Evolutionary conservation across 1,284 basidiomycete species (phyloP).

Genomic region (Vanrija sp.): DNA sequence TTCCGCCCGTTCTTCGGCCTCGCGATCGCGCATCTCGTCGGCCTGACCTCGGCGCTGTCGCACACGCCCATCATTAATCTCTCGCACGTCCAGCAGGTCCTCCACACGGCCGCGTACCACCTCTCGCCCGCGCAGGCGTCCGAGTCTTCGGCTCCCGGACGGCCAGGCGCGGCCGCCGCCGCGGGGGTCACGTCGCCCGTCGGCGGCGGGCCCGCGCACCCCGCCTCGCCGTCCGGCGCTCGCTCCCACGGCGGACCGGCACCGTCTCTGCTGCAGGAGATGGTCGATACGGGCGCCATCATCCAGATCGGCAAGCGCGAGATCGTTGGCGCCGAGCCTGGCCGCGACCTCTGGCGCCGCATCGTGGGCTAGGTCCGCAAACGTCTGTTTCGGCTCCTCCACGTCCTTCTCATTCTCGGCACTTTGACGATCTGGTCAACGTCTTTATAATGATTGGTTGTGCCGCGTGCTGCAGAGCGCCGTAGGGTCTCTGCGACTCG

Average conservation of each 20-base stretch:
- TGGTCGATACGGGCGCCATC: constrained; percentile 16
- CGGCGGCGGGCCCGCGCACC: neutral
- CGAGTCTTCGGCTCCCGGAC: constrained; percentile 4
- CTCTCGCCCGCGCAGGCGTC: constrained; percentile 31
- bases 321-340: constrained; percentile 17
- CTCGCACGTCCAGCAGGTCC: constrained; percentile 29
- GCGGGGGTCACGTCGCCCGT: neutral
- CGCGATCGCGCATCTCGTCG: constrained; percentile 36
- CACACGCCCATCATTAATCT: constrained; percentile 28
- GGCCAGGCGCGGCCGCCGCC: neutral
- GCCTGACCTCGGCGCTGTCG: constrained; percentile 26
- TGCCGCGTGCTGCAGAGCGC: too few species aligned
- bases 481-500: too few species aligned
- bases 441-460: too few species aligned
- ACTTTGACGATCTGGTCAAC: too few species aligned
- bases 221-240: neutral
- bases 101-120: constrained; percentile 37
- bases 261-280: constrained; percentile 13
- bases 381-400: too few species aligned
- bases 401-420: too few species aligned
- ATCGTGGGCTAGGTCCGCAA: constrained; percentile 21
- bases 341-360: constrained; percentile 19
- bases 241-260: neutral
- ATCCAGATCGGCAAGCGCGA: constrained; percentile 17
- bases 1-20: constrained; percentile 42